These are phyloP conservation scores for Tagetes patula DNA, from an alignment of 129 eudicot species.

Conservation along the genomic window DNA sequence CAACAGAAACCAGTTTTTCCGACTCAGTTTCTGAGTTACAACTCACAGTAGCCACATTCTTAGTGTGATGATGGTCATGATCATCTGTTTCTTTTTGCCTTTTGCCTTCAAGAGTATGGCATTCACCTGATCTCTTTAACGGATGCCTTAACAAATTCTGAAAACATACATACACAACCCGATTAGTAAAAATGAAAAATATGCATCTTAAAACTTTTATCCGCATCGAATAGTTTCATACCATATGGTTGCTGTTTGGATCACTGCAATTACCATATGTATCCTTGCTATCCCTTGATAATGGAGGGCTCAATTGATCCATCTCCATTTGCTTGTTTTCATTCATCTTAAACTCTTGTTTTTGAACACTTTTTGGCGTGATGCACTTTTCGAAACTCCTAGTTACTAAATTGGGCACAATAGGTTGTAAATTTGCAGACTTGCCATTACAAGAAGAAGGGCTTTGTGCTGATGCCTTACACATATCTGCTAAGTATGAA, in stretches of 20 bases:
- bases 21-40: slow-evolving; percentile 9
- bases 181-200: not conserved
- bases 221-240: slow-evolving; percentile 19
- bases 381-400: slow-evolving; percentile 15
- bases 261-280: slow-evolving; percentile 33
- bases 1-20: slow-evolving; percentile 19
- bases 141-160: slow-evolving; percentile 34
- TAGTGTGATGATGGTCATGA: slow-evolving; percentile 20
- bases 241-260: slow-evolving; percentile 40
- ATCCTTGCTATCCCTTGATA: slow-evolving; percentile 43
- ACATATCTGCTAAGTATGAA: slow-evolving; percentile 24
- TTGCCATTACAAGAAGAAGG: slow-evolving; percentile 33
- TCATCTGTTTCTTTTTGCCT: slow-evolving; percentile 55
- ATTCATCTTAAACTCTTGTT: slow-evolving; percentile 22
- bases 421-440: slow-evolving; percentile 17
- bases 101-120: slow-evolving; percentile 42
- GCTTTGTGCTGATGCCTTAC: no score
- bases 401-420: slow-evolving; percentile 1
- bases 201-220: not conserved
- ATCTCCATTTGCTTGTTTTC: slow-evolving; percentile 16
- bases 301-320: slow-evolving; percentile 51
- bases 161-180: not conserved
- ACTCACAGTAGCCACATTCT: not conserved
- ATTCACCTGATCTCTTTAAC: slow-evolving; percentile 34
- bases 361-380: slow-evolving; percentile 20